Evolutionary conservation across 148 eudicot species (phyloP).

Genomic region (Fagopyrum homotropicum): DNA sequence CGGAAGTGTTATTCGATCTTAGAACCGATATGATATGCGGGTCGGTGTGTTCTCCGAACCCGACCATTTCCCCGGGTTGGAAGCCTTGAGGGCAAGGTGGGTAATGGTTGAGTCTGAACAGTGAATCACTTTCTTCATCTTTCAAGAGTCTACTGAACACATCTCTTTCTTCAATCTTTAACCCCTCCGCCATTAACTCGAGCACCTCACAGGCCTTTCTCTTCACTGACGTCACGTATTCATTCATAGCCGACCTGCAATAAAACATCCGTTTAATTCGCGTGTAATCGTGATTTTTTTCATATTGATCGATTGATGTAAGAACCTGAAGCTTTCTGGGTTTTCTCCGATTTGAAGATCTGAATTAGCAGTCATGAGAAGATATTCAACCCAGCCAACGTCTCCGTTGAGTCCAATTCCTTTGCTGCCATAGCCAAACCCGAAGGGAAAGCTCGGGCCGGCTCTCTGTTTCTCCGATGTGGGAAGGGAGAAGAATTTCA

Average conservation of each 20-base stretch:
- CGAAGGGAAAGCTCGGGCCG: not conserved
- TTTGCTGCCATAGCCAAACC: not conserved
- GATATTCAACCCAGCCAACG: not conserved
- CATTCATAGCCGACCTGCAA: not conserved
- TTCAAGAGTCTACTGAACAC: not conserved
- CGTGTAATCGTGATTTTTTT: no score
- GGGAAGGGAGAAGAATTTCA: not conserved
- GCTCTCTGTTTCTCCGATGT: not conserved
- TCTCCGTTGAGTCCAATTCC: not conserved
- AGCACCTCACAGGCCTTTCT: not conserved
- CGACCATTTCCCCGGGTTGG: not conserved
- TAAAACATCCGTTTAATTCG: no score
- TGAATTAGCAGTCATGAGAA: not conserved
- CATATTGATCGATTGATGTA: no score
- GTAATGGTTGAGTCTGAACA: not conserved
- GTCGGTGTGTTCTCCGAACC: no score
- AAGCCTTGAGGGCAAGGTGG: not conserved
- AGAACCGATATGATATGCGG: not conserved
- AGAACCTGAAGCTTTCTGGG: not conserved
- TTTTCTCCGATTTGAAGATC: not conserved
- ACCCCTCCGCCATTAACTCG: not conserved
- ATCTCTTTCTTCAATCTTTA: not conserved
- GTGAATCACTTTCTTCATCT: not conserved
- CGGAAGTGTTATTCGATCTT: slow-evolving; percentile 14
- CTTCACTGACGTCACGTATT: not conserved